Evolutionary conservation across 192 early-diverging fungal genomes (phyloP), one percentile per base, ranked within the genome.

Genomic region (Coemansia asiatica): DNA sequence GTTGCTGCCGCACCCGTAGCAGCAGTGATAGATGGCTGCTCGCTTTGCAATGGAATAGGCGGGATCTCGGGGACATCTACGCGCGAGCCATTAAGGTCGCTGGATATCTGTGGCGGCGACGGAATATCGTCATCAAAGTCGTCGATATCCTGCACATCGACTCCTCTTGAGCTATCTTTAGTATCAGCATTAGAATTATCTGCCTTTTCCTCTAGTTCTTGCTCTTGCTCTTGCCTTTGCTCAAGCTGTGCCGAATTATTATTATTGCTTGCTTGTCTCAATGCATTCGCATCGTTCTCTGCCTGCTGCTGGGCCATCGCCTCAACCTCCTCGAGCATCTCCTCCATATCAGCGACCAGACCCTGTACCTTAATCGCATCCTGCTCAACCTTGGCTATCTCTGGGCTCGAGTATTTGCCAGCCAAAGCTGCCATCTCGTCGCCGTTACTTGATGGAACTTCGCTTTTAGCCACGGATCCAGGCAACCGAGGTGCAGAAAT

Each of bases 301-400:
- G 8, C 23, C 55, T 26, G 57, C 57, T 40, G 57, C 58, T 46
- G 36, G 7, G 31, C 63, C 51, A 62, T 68, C 2, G 71, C 69
- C n/a, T 76, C 79, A 6, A 47, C 74, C 33, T 81, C 79, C 26
- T 72, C 74, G 6, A 76, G 63, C 67, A 81, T 67, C 58, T 76
- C 79, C 46, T 76, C 74, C 79, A 81, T 76, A 27, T 76, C 79
- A 1, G 79, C 69, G 40, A 75, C 74, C 44, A 81, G 53, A 2
- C 69, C 66, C 47, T 55, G 63, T 16, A 69, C 68, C 1, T 60
- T 59, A 25, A 29, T 29, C 10, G 60, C 16, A 44, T 13, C 13
- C 40, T 44, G 40, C 13, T 13, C 54, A 5, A 36, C 46, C 21
- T 49, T 28, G 15, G 18, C 56, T n/a, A 21, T 27, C 9, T 35